Percentiles rank a stretch among this genome's conserved stretches.
Conservation (phyloP, 352 stramenopile genomes). For the Globisporangium sylvaticum region DNA sequence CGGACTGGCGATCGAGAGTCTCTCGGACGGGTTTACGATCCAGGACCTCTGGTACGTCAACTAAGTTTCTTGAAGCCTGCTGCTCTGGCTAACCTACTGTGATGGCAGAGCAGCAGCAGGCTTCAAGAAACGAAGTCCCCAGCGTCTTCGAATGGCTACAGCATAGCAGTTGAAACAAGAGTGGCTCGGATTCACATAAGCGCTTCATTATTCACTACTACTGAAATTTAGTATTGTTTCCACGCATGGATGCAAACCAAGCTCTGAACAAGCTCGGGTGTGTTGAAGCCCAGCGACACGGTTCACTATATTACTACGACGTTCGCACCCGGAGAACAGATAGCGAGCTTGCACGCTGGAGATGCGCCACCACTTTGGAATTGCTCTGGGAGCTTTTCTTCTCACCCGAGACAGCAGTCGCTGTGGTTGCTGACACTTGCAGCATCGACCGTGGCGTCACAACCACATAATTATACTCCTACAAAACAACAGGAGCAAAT, state of each 20-base stretch:
- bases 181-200: too few relatives aligned
- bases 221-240: too few relatives aligned
- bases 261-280: too few relatives aligned
- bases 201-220: too few relatives aligned
- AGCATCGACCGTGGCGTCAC: not conserved
- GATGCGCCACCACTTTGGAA: not conserved
- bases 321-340: too few relatives aligned
- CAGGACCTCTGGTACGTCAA: constrained; percentile 68
- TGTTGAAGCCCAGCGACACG: too few relatives aligned
- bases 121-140: not conserved
- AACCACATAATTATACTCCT: not conserved
- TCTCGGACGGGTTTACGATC: constrained; percentile 73
- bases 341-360: too few relatives aligned
- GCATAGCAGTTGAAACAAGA: not conserved
- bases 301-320: too few relatives aligned
- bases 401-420: not conserved
- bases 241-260: too few relatives aligned
- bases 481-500: not conserved
- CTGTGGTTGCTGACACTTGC: not conserved
- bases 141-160: not conserved
- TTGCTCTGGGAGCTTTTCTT: not conserved
- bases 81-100: too few relatives aligned
- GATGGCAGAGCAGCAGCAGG: too few relatives aligned
- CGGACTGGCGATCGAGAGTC: constrained; percentile 81
- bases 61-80: too few relatives aligned